Evolutionary conservation across 2,329 filamentous ascomycete species (phyloP).

Genomic region (Monosporascus sp.): DNA sequence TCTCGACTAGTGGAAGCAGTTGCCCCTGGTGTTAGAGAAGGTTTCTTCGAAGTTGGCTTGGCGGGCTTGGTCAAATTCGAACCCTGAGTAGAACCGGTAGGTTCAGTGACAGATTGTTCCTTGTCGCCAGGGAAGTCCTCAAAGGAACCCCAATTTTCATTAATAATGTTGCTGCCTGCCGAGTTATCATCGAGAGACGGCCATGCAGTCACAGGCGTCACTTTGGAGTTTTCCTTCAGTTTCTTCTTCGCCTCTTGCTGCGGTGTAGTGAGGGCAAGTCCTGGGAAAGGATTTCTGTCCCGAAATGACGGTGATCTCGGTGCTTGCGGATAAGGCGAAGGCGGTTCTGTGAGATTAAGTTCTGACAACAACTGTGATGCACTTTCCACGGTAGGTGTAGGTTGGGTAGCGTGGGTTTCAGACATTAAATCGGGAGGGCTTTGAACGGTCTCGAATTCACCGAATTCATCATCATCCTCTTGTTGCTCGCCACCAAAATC

Average conservation of each 20-base stretch:
- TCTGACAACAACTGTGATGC: slow-evolving; percentile 29
- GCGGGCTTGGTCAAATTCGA: slow-evolving; percentile 20
- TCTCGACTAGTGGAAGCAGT: slow-evolving; percentile 4
- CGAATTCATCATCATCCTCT: slow-evolving; percentile 51
- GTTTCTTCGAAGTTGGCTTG: slow-evolving; percentile 8
- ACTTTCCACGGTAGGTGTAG: slow-evolving; percentile 22
- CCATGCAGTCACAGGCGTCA: slow-evolving; percentile 41
- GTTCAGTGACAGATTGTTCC: slow-evolving; percentile 10
- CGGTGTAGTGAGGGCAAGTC: slow-evolving; percentile 39
- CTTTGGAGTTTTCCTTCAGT: slow-evolving; percentile 27
- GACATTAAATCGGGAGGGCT: slow-evolving; percentile 33
- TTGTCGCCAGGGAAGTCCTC: slow-evolving; percentile 36
- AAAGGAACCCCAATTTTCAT: slow-evolving; percentile 49
- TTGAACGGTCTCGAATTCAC: slow-evolving; percentile 51
- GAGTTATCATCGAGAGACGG: slow-evolving; percentile 30
- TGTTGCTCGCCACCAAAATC: slow-evolving; percentile 43
- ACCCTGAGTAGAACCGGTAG: slow-evolving; percentile 20
- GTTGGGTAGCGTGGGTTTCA: slow-evolving; percentile 27
- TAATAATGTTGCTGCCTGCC: slow-evolving; percentile 22
- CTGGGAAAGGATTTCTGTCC: slow-evolving; percentile 48
- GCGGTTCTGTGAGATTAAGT: slow-evolving; percentile 25
- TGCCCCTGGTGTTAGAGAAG: slow-evolving; percentile 13
- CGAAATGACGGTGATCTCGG: slow-evolving; percentile 49
- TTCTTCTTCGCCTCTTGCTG: slow-evolving; percentile 30
- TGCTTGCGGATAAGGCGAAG: slow-evolving; percentile 38